Percentiles rank a stretch among this genome's conserved stretches.
These are phyloP conservation scores for Dryadomyces quercivorus DNA, from an alignment of 2,329 filamentous ascomycete species.

Conservation along the genomic window DNA sequence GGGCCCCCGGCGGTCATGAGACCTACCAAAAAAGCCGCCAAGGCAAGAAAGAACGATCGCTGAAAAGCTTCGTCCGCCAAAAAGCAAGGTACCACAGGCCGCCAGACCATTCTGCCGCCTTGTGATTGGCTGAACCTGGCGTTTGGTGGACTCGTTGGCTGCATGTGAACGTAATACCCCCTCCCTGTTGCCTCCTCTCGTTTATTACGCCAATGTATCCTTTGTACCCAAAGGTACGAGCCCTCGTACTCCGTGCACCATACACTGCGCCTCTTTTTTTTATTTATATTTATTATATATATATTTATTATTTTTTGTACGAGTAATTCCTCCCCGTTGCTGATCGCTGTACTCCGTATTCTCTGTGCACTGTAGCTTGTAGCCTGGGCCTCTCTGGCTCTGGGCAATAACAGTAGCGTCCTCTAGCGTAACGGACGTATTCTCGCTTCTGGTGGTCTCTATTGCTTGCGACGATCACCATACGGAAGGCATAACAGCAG, in stretches of 20 bases:
- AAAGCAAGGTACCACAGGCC: slow-evolving; percentile 7
- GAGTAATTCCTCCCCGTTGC: no score
- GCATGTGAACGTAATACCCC: slow-evolving; percentile 7
- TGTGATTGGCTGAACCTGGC: neutral
- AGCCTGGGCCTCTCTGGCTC: neutral
- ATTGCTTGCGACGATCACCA: no score
- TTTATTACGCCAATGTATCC: neutral
- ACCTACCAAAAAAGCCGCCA: slow-evolving; percentile 7
- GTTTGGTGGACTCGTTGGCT: neutral
- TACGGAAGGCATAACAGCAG: no score
- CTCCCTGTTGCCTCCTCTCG: neutral
- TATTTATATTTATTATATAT: neutral
- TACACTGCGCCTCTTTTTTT: neutral
- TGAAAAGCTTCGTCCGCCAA: slow-evolving; percentile 3
- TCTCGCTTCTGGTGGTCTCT: no score
- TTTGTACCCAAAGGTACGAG: neutral
- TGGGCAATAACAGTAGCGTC: neutral
- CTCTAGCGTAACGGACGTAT: slow-evolving; percentile 2
- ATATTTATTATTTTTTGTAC: no score
- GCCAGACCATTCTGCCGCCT: neutral
- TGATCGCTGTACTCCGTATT: neutral
- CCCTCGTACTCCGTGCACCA: neutral
- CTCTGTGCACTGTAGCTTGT: no score
- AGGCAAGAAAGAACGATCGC: slow-evolving; percentile 5
- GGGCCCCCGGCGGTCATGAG: slow-evolving; percentile 9